Conservation (phyloP, 1,139 yeast species). For the Tardiomyces blankii region DNA sequence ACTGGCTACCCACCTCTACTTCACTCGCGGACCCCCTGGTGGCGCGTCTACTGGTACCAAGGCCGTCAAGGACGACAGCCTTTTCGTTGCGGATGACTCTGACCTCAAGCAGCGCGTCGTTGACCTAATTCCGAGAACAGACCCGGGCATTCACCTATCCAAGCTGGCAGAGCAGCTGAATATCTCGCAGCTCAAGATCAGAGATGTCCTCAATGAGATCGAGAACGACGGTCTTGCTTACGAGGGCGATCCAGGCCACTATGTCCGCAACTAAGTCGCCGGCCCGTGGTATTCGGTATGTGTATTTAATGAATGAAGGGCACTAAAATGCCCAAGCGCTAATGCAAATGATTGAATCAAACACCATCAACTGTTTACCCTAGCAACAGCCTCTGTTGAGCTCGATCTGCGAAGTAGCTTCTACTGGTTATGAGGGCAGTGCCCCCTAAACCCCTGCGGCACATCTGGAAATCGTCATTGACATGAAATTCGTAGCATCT, state of each 20-base stretch:
- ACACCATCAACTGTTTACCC: too few species aligned
- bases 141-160: not conserved
- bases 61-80: slow-evolving; percentile 1
- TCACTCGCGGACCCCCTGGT: slow-evolving; percentile 12
- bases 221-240: not conserved
- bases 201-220: not conserved
- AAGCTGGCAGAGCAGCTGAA: not conserved
- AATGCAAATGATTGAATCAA: too few species aligned
- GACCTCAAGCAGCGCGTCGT: not conserved
- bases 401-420: too few species aligned
- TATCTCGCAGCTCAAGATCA: not conserved
- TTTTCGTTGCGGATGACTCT: not conserved
- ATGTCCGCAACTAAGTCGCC: not conserved
- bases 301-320: too few species aligned
- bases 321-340: too few species aligned
- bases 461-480: too few species aligned
- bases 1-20: slow-evolving; percentile 40
- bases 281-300: too few species aligned
- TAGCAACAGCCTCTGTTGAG: too few species aligned
- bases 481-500: not conserved
- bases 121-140: not conserved
- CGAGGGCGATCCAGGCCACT: not conserved
- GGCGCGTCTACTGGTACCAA: not conserved
- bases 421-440: too few species aligned
- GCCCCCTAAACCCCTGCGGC: too few species aligned